Conservation (phyloP, 768 basidiomycete genomes). For the Lentinula sp. region DNA sequence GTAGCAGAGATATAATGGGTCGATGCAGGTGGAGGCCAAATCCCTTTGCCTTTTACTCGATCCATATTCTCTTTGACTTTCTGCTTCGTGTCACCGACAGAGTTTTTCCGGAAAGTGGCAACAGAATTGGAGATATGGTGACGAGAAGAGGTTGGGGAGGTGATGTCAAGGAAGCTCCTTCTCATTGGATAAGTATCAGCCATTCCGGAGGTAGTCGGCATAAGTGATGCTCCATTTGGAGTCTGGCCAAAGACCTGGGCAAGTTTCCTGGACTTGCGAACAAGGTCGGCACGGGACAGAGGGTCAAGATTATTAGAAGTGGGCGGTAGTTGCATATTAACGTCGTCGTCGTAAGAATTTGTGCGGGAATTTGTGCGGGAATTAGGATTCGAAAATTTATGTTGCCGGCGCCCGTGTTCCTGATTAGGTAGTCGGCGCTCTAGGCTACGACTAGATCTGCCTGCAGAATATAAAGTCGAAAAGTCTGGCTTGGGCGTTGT, state of each 20-base stretch:
- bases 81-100: not conserved
- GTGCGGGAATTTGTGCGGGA: not conserved
- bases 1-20: constrained; percentile 22
- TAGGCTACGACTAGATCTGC: constrained; percentile 12
- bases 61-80: constrained; percentile 5
- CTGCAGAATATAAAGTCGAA: not conserved
- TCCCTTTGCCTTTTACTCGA: constrained; percentile 8
- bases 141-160: constrained; percentile 2
- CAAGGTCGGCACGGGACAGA: constrained; percentile 63
- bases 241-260: constrained; percentile 74
- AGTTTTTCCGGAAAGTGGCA: constrained; percentile 18
- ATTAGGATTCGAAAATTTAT: not conserved
- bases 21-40: constrained; percentile 28
- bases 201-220: not conserved
- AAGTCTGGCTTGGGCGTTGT: constrained; percentile 37
- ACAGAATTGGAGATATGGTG: constrained; percentile 13
- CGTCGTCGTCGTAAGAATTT: constrained; percentile 2
- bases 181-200: not conserved
- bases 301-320: constrained; percentile 64
- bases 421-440: constrained; percentile 15
- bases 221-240: constrained; percentile 27
- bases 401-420: constrained; percentile 9
- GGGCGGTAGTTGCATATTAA: constrained; percentile 33
- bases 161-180: constrained; percentile 13
- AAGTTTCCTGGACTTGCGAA: constrained; percentile 72